Conservation (phyloP, 371 early-diverging fungal genomes). For the Homolaphlyctis polyrhiza region DNA sequence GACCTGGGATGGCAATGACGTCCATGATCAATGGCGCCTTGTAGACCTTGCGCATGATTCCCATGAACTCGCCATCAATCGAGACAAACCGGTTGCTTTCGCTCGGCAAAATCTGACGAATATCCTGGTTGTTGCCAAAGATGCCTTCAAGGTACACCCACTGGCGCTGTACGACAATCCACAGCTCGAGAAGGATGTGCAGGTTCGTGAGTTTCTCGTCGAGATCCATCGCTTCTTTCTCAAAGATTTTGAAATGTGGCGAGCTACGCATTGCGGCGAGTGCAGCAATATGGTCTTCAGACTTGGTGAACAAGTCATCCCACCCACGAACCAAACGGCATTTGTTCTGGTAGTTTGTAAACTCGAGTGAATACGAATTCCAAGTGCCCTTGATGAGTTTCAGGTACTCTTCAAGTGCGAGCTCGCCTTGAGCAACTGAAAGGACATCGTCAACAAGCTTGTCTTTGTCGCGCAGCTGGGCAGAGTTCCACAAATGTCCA, state of each 20-base stretch:
- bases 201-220: conserved; percentile 95
- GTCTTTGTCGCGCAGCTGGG: conserved; percentile 87
- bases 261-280: conserved; percentile 95
- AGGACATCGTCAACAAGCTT: conserved; percentile 78
- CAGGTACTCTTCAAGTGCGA: conserved; percentile 97
- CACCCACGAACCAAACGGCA: conserved; percentile 93
- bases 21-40: conserved; percentile 94
- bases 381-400: conserved; percentile 90
- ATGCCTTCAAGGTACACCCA: conserved; percentile 99
- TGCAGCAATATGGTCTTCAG: conserved; percentile 91
- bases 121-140: conserved; percentile 92
- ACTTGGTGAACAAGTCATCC: conserved; percentile 96
- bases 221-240: conserved; percentile 93
- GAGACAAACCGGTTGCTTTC: conserved; percentile 93
- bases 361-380: conserved; percentile 85
- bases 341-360: conserved; percentile 95
- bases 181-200: conserved; percentile 94
- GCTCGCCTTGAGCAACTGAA: conserved; percentile 94
- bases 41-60: conserved; percentile 96
- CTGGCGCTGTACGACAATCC: conserved; percentile 99
- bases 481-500: conserved; percentile 87
- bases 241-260: conserved; percentile 96
- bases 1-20: conserved; percentile 85
- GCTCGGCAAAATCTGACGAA: conserved; percentile 91
- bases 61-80: conserved; percentile 95